Evolutionary conservation across 2,329 filamentous ascomycete genomes (phyloP), one percentile per base, ranked within the genome.

Genomic region (Davidsoniella australis): DNA sequence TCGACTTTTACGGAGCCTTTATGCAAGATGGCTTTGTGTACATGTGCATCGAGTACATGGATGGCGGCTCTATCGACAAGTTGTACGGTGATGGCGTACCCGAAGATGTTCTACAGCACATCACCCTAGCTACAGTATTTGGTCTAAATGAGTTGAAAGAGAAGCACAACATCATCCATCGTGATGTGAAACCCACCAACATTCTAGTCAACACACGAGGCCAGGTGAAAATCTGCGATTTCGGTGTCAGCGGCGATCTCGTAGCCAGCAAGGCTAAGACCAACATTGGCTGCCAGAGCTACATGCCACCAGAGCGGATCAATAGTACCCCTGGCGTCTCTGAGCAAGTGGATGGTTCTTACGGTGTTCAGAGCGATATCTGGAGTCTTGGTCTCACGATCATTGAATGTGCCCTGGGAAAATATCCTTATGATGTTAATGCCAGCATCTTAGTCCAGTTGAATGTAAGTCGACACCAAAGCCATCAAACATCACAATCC

Each of bases 21-120:
- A 98, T 95, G 71, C 91, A 98, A 61, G 91, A 98, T 67, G 89
- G 91, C 24, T 91, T 91, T 0, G 91, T 98, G 1, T 98, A 98
- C 64, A 96, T 98, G 63, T 98, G 91, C 66, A 94, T 98, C 63
- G 91, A 98, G 66, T 94, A 87, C 65, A 98, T 98, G 91, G 88
- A 98, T 61, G 91, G 91, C 43, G 91, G 91, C 6, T 96, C 88
- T 37, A 88, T 96, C 60, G 91, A 98, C 70, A 95, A 95, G 64
- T 68, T 98, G 10, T 98, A 98, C 62, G 75, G 75, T 9, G 85
- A 88, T 53, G 91, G 91, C 41, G 81, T 98, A 8, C 87, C 91
- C 0, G 91, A 98, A 62, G 76, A 76, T 40, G 80, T 98, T 0
- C 68, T 98, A 47, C 78, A 80, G 49, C 96, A 95, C 63, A 91